Evolutionary conservation across 169 alveolate genomes (phyloP), one percentile per base, ranked within the genome.

Genomic region (Plasmodium coatneyi): DNA sequence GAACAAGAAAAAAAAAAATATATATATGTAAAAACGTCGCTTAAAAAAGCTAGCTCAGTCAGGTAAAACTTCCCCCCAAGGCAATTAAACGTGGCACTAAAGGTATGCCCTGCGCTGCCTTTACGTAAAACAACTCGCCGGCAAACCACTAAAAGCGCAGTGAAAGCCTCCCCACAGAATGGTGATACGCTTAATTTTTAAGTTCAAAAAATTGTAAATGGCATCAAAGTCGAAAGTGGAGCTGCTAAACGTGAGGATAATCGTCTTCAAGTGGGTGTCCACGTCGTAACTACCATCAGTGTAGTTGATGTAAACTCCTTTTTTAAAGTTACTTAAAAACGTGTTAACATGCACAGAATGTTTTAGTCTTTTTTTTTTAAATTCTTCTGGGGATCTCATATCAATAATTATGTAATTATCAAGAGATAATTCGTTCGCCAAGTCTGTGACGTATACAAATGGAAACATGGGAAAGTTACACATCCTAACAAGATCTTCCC

Each of bases 261-360:
- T 87, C 5, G 82, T 87, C 81, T 87, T 87, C 52, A 87, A 78
- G 46, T 78, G 43, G 32, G 49, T 34, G 30, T 78, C 71, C 32
- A 16, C 36, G 16, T 87, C 74, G 71, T 54, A 52, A 54, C 25
- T 52, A 78, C 80, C 93, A 79, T 87, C 87, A 14, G 80, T 34
- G 49, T 87, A 87, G 74, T 79, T 76, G 34, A 39, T 78, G 16
- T 87, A 87, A 10, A 79, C 39, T n/a, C 93, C 93, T 30, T 79
- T 87, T 87, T 87, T 87, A 5, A 87, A 76, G 19, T 87, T 87
- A n/a, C 19, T 87, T 25, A 87, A 87, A 87, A 87, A 87, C 5
- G 80, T 66, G 80, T 87, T 87, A 87, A 78, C 74, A 28, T 87
- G 93, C 70, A 87, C 89, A 78, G 93, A 87, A 78, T 56, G 41